A percentile compares a stretch with the other conserved stretches of the same genome.
These are phyloP conservation scores for Akanthomyces muscarius DNA, from an alignment of 2,329 filamentous ascomycete species.

Conservation along the genomic window DNA sequence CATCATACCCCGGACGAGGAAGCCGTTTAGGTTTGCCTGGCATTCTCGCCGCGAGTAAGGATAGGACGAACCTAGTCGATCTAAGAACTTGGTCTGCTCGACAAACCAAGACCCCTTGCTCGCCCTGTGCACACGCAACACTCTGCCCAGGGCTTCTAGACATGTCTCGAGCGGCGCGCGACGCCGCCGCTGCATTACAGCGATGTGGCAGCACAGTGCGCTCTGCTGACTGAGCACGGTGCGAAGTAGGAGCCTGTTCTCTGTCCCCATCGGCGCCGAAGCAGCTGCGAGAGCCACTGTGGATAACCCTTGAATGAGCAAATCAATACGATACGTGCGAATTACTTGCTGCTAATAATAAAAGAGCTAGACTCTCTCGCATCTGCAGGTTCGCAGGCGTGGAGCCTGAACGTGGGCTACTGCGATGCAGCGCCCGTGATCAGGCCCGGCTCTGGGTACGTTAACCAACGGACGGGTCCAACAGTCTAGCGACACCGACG, in stretches of 20 bases:
- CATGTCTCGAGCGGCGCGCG: constrained; percentile 3
- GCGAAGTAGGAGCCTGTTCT: not conserved
- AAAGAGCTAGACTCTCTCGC: not conserved
- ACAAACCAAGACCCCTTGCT: not conserved
- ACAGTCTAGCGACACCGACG: not conserved
- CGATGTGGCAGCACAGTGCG: not conserved
- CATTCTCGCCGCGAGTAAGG: not conserved
- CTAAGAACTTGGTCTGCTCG: not conserved
- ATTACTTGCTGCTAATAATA: not conserved
- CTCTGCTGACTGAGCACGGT: not conserved
- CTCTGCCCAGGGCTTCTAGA: not conserved
- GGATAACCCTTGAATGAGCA: not conserved
- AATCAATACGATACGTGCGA: not conserved
- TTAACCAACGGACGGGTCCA: constrained; percentile 13
- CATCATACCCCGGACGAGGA: not conserved
- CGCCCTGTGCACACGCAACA: not conserved
- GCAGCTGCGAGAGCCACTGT: constrained; percentile 1
- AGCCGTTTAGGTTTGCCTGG: not conserved
- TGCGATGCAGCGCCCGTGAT: constrained; percentile 3
- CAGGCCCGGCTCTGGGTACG: not conserved
- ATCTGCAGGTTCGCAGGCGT: constrained; percentile 15
- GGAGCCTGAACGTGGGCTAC: constrained; percentile 3
- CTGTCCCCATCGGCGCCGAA: constrained; percentile 6
- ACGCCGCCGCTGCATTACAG: not conserved
- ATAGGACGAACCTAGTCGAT: constrained; percentile 2